These are phyloP conservation scores for Choanephora cucurbitarum DNA, from an alignment of 371 early-diverging fungal species.

Conservation along the genomic window DNA sequence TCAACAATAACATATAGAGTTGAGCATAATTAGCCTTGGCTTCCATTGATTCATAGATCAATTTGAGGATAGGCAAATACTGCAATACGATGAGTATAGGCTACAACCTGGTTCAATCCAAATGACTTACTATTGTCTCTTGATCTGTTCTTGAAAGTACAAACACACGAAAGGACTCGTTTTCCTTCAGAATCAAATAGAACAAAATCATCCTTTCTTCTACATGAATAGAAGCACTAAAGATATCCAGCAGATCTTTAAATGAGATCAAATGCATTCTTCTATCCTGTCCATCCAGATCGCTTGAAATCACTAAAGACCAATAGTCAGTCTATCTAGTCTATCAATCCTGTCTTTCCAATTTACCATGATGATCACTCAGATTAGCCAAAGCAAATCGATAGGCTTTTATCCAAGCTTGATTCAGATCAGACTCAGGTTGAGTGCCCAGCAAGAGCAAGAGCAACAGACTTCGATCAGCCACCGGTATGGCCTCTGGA, in stretches of 20 bases:
- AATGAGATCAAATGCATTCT: slow-evolving; percentile 61
- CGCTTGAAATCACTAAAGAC: slow-evolving; percentile 25
- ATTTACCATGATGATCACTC: slow-evolving; percentile 61
- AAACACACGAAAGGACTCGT: slow-evolving; percentile 70
- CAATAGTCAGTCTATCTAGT: too few relatives aligned
- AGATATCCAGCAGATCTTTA: slow-evolving; percentile 62
- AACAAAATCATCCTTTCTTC: slow-evolving; percentile 72
- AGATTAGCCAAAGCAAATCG: slow-evolving; percentile 53
- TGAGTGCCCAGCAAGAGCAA: slow-evolving; percentile 53
- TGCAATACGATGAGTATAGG: slow-evolving; percentile 29
- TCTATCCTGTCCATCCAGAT: slow-evolving; percentile 22
- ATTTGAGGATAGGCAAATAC: slow-evolving; percentile 69
- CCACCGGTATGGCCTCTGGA: slow-evolving; percentile 56
- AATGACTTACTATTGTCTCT: slow-evolving; percentile 60
- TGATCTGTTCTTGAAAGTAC: slow-evolving; percentile 77
- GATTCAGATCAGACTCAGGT: slow-evolving; percentile 3
- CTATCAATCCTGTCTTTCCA: too few relatives aligned
- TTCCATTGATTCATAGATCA: slow-evolving; percentile 70
- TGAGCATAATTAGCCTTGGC: slow-evolving; percentile 64
- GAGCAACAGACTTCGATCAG: slow-evolving; percentile 65
- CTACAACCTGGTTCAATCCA: too few relatives aligned
- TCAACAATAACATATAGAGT: slow-evolving; percentile 66
- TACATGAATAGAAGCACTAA: slow-evolving; percentile 61
- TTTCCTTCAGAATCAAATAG: slow-evolving; percentile 70
- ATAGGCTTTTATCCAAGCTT: slow-evolving; percentile 43